A percentile compares a stretch with the other conserved stretches of the same genome.
These are phyloP conservation scores for Balakata baccata DNA, from an alignment of 345 rosid genomes.

Conservation along the genomic window DNA sequence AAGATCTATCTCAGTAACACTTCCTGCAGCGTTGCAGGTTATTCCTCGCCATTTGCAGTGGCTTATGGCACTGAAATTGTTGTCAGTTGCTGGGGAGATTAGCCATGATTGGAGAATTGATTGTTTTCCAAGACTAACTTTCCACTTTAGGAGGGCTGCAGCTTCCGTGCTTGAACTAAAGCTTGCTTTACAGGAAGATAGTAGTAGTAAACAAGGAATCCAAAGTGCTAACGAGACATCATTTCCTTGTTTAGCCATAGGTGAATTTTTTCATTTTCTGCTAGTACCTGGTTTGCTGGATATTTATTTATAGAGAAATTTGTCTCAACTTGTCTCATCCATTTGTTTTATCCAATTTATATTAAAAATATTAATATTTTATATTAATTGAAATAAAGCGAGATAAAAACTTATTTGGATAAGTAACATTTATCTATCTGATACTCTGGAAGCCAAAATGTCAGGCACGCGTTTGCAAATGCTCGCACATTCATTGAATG, in stretches of 20 bases:
- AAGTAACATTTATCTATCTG: no score
- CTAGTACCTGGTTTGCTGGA: not conserved
- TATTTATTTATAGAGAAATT: no score
- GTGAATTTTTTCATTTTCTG: not conserved
- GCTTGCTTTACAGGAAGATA: conserved; percentile 10
- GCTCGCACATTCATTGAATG: no score
- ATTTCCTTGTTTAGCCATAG: not conserved
- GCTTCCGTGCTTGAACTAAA: conserved; percentile 10
- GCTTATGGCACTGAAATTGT: not conserved
- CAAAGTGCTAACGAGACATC: not conserved
- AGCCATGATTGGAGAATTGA: conserved; percentile 21
- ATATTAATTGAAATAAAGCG: no score
- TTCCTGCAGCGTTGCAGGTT: conserved; percentile 10
- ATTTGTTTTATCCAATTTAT: no score
- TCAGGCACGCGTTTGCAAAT: no score
- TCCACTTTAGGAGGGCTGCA: conserved; percentile 21
- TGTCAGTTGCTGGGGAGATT: not conserved
- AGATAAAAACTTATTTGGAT: no score
- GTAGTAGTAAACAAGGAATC: not conserved
- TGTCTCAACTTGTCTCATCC: no score
- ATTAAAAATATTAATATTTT: no score
- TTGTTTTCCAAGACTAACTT: conserved; percentile 8
- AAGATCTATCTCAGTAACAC: conserved; percentile 21
- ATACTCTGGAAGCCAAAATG: no score
- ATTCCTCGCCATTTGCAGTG: conserved; percentile 24